Evolutionary conservation across 2,329 filamentous ascomycete genomes (phyloP), one percentile per base, ranked within the genome.

Genomic region (Beauveria asiatica): DNA sequence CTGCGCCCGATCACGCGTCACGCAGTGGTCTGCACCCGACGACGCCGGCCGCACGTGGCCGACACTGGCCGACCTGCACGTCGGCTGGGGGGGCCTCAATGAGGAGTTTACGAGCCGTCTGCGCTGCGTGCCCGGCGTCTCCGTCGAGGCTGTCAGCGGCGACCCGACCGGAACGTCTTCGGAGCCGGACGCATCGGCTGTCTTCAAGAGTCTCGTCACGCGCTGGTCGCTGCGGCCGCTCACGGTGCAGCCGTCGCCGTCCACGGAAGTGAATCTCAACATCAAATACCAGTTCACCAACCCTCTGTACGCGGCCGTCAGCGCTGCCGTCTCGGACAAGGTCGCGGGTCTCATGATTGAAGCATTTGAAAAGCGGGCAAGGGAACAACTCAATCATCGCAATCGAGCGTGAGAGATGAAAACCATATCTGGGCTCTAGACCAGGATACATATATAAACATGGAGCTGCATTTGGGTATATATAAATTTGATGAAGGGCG

Each of bases 341-440:
- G 85, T 97, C 64, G 93, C 91, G 1, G 86, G 85, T 4, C 80
- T 89, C 64, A 96, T 99, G 92, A 89, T 97, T 65, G 86, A 90
- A 72, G 93, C 94, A 1, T 99, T 99, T 77, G 92, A 97, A 76
- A 83, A 84, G 73, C 81, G 89, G 69, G 92, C 94, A 6, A 78
- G 78, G 69, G 77, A 82, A 67, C 68, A 52, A 19, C 48, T 59
- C n/a, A 41, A 48, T 6, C 46, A 27, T 6, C 48, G n/a, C 19
- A 7, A 39, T 21, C 17, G n/a, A 19, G 44, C 19, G 1, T 58
- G 8, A 30, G 45, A 21, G 41, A 23, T 17, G 42, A 4, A 8
- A 11, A 17, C 13, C 3, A 10, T 19, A 5, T 7, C 13, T 2
- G 23, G 17, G 1, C 30, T 10, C 5, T 2, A 33, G 10, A 30